Base-by-base conservation (phyloP, 2,329 filamentous ascomycete species). In the Talaromyces albobiverticillius region DNA sequence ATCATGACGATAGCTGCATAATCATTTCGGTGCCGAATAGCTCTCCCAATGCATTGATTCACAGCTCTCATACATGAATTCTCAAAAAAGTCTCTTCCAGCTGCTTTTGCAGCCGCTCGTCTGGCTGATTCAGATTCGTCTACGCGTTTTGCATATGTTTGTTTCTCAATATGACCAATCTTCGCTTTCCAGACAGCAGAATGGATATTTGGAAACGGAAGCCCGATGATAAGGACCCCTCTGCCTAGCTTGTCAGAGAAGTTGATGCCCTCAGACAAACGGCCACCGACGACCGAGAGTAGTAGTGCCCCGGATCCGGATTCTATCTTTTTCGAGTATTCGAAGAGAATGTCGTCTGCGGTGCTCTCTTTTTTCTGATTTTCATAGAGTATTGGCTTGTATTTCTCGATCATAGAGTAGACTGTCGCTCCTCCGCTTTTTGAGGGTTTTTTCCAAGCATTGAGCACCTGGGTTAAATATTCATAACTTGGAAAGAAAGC, bases 241-340 rank as follows among this genome's bases (percentile, higher is more conserved):
- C 94, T 86, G 1, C 94, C 94, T 0, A 99, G 83, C 3, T 82
- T 80, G 72, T 99, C 92, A 0, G 90, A 93, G 75, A 99, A 99
- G 73, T 99, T 99, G 75, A 99, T 99, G 60, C 94, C 94, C 73
- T 99, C 94, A 55, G 90, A 95, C 74, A 99, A 87, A 61, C 93
- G 95, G 13, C 94, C 94, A 52, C 93, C 93, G 2, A 99, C 87
- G 3, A 99, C 92, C 51, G 90, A 92, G 23, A 99, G 82, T 0
- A 99, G 81, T 0, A 97, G 75, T 0, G 89, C 93, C 0, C 92
- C 92, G 46, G 81, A 78, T 2, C 70, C 79, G 38, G 67, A 73
- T 62, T 69, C 78, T 34, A 97, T 86, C 3, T 87, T 84, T 22
- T 80, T 72, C 7, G 83, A 84, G 69, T 97, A 99, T 14, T 84